Conservation (phyloP, 2,329 filamentous ascomycete genomes). For the Coccinonectria pachysandricola region DNA sequence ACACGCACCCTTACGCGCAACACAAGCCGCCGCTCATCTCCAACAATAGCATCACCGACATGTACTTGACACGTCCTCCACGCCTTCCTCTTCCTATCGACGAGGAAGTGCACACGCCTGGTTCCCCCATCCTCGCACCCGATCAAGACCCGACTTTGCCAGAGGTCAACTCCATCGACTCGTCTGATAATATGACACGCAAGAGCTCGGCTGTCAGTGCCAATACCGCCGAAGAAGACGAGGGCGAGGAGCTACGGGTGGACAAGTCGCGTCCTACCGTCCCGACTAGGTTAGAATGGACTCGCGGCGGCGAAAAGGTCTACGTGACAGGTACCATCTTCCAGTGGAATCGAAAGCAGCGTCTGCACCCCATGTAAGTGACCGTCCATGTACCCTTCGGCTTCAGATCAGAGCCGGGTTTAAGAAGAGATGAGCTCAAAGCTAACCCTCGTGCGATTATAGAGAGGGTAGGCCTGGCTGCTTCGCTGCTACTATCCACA, state of each 20-base stretch:
- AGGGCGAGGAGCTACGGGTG: conserved; percentile 64
- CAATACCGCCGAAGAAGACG: conserved; percentile 64
- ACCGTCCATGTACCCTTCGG: too few species aligned
- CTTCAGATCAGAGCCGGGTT: too few species aligned
- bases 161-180: conserved; percentile 41
- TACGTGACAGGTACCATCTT: conserved; percentile 98
- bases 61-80: conserved; percentile 64
- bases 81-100: conserved; percentile 88
- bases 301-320: conserved; percentile 70
- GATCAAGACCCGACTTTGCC: conserved; percentile 47
- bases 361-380: conserved; percentile 74
- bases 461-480: conserved; percentile 49
- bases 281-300: conserved; percentile 80
- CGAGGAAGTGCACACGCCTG: conserved; percentile 79
- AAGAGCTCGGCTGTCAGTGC: conserved; percentile 51
- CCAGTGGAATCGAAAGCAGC: conserved; percentile 92
- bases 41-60: conserved; percentile 50
- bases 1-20: conserved; percentile 9
- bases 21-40: conserved; percentile 34
- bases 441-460: conserved; percentile 9
- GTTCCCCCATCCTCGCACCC: conserved; percentile 76
- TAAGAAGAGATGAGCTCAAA: too few species aligned
- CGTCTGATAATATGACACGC: conserved; percentile 38
- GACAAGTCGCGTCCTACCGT: conserved; percentile 70
- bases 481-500: conserved; percentile 67